Evolutionary conservation across 2,329 filamentous ascomycete genomes (phyloP), one percentile per base, ranked within the genome.

Genomic region (Penicillium expansum): DNA sequence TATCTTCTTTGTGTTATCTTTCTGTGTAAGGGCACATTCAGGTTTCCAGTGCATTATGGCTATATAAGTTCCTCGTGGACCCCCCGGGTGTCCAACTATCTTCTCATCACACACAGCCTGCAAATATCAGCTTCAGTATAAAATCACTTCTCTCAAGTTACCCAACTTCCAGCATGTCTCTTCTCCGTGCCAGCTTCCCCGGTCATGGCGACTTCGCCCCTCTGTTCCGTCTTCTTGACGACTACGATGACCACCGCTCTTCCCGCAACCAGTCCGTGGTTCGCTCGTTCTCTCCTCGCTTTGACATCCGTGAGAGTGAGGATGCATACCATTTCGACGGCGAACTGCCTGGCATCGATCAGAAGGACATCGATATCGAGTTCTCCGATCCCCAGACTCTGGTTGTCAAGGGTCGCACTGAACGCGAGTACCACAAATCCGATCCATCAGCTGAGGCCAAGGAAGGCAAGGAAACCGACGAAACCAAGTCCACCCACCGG

Each of bases 381-480:
- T 81, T 80, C 65, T 68, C 74, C 51, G 79, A 81, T 57, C 67
- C 74, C 10, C 74, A 78, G 41, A 81, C 78, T 9, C 68, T 82
- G 24, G 70, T 76, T 51, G 72, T 82, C 57, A 77, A 76, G 62
- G 79, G 79, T 32, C 71, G 69, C 42, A 69, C 68, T 29, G 77
- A 79, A 62, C 72, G 71, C 49, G 70, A 69, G 48, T 72, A 69
- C 61, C 61, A 71, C 48, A 61, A 63, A 29, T 29, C 58, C 8
- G 58, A 79, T 62, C 72, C 79, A 5, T 75, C 74, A 16, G 80
- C 82, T 49, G 79, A 82, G 58, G 79, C 80, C 30, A 77, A 80
- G 47, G 67, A 67, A 20, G 71, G 71, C 44, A 41, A 50, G 39
- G 30, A 70, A 24, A 52, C 57, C 22, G 62, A 63, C 10, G 54